Base-by-base conservation (phyloP, 306 rosid genomes). In the Oxytropis ochrocephala region DNA sequence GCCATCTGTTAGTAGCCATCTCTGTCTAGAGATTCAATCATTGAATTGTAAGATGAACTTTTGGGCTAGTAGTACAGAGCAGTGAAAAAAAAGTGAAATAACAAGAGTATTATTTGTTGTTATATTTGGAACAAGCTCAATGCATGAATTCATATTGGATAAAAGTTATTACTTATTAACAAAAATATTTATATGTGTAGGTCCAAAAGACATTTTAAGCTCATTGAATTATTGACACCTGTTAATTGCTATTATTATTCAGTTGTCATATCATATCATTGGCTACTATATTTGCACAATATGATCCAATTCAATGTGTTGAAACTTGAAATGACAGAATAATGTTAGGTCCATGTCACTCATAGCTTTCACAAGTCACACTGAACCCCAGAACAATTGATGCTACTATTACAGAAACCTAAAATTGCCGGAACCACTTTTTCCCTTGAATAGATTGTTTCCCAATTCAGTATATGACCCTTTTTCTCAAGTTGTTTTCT, bases 1-100 rank as follows among this genome's bases (percentile, higher is more conserved):
- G 39, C 77, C 78, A 79, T 73, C 67, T 72, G 32, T 71, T 43
- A 72, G 71, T 53, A 79, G 61, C 78, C 54, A 59, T 75, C 55
- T 72, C 7, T 67, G 67, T 54, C 73, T 60, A 62, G 39, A 49
- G 43, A 42, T 46, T 41, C 66, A 79, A 82, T 83, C 73, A 83
- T 79, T 75, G 74, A 79, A 35, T 39, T 21, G 14, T 46, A 29
- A 56, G 70, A 41, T 67, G 50, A 54, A 67, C 55, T 44, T n/a
- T n/a, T 53, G 18, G 61, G 60, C 11, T 52, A 59, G 11, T n/a
- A n/a, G n/a, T 62, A 68, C n/a, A 51, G 11, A 44, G 19, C 47
- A 19, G 65, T 72, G n/a, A 59, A 67, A 29, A 65, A 16, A 7
- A 13, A 30, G 52, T 47, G 29, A 38, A 6, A 33, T 33, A 33